Conservation (phyloP, 352 stramenopile species). For the Plasmopara viticola region DNA sequence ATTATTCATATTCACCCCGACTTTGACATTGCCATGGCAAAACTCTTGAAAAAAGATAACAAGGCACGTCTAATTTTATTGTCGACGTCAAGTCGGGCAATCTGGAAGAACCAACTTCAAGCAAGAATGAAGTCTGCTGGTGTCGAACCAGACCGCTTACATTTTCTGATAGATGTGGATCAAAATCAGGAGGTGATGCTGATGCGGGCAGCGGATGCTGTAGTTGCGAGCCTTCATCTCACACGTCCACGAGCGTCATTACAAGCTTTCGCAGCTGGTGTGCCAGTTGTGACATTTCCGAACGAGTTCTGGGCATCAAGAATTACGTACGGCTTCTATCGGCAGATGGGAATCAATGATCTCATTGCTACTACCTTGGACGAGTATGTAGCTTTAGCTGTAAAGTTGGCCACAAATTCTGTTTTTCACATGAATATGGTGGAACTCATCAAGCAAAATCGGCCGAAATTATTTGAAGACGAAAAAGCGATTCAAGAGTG, state of each 20-base stretch:
- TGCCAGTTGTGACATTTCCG: constrained; percentile 58
- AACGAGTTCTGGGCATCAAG: constrained; percentile 56
- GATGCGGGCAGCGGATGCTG: constrained; percentile 37
- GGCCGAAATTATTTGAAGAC: too few relatives aligned
- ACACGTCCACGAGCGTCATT: constrained; percentile 42
- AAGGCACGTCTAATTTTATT: constrained; percentile 60
- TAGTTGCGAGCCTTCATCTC: constrained; percentile 52
- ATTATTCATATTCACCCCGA: constrained; percentile 72
- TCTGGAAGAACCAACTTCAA: constrained; percentile 31
- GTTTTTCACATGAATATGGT: too few relatives aligned
- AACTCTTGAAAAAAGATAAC: constrained; percentile 39
- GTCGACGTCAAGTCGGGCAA: constrained; percentile 37
- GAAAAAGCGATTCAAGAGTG: too few relatives aligned
- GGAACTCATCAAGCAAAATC: too few relatives aligned
- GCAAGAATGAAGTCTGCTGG: too few relatives aligned
- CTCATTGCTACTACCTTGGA: constrained; percentile 38
- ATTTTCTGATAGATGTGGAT: too few relatives aligned
- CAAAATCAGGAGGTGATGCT: too few relatives aligned
- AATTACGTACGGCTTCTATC: constrained; percentile 59
- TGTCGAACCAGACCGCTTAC: too few relatives aligned
- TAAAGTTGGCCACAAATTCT: too few relatives aligned
- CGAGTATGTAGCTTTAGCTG: constrained; percentile 4
- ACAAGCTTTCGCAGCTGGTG: constrained; percentile 49
- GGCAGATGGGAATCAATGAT: constrained; percentile 54
- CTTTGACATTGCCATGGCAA: constrained; percentile 47